Percentiles rank a stretch among this genome's conserved stretches.
Evolutionary conservation across 2,329 filamentous ascomycete genomes (phyloP).

Genomic region (Aureobasidium mangrovei): DNA sequence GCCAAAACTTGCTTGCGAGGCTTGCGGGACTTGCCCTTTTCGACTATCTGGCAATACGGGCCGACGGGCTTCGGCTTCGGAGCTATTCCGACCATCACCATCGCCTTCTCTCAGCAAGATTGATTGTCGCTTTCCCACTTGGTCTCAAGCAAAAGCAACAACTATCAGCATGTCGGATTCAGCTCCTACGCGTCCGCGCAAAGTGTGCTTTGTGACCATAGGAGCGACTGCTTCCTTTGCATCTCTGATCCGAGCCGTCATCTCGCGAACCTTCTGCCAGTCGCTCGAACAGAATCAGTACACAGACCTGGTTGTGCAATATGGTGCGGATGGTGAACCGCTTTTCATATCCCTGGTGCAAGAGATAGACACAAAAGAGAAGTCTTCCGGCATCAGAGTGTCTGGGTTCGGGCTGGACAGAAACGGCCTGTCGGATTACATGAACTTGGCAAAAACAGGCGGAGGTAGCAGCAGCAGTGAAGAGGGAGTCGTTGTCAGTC

Average conservation of each 20-base stretch:
- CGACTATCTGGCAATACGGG: too few relatives aligned
- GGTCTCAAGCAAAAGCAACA: not conserved
- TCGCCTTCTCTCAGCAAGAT: not conserved
- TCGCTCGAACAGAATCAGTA: slow-evolving; percentile 53
- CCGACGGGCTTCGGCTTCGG: too few relatives aligned
- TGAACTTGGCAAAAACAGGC: slow-evolving; percentile 43
- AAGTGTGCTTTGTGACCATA: slow-evolving; percentile 74
- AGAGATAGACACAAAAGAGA: slow-evolving; percentile 12
- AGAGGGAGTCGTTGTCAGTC: slow-evolving; percentile 73
- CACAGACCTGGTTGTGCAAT: slow-evolving; percentile 69
- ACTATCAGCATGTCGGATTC: not conserved
- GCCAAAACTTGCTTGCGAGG: slow-evolving; percentile 5
- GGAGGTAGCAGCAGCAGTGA: slow-evolving; percentile 31
- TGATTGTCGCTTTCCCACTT: too few relatives aligned
- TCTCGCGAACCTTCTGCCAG: slow-evolving; percentile 54
- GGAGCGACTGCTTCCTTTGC: slow-evolving; percentile 84
- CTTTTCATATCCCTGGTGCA: slow-evolving; percentile 37
- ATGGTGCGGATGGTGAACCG: slow-evolving; percentile 56
- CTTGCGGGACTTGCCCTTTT: not conserved
- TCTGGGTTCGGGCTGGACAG: slow-evolving; percentile 58
- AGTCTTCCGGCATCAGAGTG: slow-evolving; percentile 37
- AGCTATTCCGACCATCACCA: too few relatives aligned
- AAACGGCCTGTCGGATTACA: slow-evolving; percentile 49
- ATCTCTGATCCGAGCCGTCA: slow-evolving; percentile 56
- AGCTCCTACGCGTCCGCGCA: slow-evolving; percentile 19